Evolutionary conservation across 1,284 basidiomycete genomes (phyloP).

Genomic region (Apiotrichum akiyoshidainum): DNA sequence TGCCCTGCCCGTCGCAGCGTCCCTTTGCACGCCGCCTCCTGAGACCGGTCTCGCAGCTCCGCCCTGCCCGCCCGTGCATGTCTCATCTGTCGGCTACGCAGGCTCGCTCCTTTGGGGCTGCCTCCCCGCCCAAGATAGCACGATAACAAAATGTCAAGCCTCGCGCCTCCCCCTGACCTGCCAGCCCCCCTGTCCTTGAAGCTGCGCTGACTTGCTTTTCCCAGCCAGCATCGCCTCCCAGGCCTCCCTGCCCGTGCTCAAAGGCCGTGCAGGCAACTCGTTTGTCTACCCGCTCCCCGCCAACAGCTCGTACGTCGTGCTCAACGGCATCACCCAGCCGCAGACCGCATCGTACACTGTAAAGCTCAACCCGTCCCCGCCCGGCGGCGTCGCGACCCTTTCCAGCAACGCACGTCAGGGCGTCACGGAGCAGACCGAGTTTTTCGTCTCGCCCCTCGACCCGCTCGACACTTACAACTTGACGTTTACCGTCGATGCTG

Average conservation of each 20-base stretch:
- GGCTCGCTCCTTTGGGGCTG: too few relatives aligned
- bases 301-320: constrained; percentile 11
- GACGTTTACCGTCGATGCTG: not conserved
- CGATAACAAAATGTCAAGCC: too few relatives aligned
- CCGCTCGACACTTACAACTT: not conserved
- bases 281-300: constrained; percentile 2
- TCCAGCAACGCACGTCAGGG: constrained; percentile 1
- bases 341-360: constrained; percentile 1
- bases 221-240: too few relatives aligned
- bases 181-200: too few relatives aligned
- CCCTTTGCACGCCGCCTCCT: too few relatives aligned
- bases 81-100: too few relatives aligned
- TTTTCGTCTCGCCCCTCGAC: not conserved
- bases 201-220: too few relatives aligned
- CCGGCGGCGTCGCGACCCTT: not conserved
- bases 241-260: not conserved
- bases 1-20: too few relatives aligned
- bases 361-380: not conserved
- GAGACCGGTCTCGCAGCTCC: too few relatives aligned
- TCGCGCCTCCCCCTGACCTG: too few relatives aligned
- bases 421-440: not conserved
- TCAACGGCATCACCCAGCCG: constrained; percentile 13
- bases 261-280: not conserved
- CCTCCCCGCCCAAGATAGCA: too few relatives aligned
- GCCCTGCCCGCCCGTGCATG: too few relatives aligned